These are phyloP conservation scores for Trichoderma gamsii DNA, from an alignment of 495 filamentous ascomycete genomes.

Conservation along the genomic window DNA sequence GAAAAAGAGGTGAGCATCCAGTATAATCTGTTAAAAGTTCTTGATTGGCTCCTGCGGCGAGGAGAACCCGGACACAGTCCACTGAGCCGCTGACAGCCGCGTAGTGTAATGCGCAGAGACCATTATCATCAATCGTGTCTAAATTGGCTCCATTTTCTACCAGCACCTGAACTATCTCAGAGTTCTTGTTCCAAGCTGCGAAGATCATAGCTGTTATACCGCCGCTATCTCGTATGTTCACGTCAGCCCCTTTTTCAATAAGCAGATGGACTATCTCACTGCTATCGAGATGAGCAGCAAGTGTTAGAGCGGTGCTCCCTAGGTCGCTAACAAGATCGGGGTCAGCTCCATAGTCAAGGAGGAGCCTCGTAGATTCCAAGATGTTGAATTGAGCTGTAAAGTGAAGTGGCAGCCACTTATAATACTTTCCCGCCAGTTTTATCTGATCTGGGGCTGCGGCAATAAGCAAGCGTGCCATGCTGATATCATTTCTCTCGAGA, in stretches of 20 bases:
- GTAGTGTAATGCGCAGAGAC: slow-evolving; percentile 15
- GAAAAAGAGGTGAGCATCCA: neutral
- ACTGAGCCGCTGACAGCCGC: slow-evolving; percentile 16
- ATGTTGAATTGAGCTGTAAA: too few species aligned
- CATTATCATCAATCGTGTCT: slow-evolving; percentile 8
- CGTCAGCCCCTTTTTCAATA: neutral
- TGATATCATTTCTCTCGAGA: slow-evolving; percentile 12
- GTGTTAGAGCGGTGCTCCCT: neutral
- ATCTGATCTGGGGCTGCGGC: too few species aligned
- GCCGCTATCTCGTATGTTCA: neutral
- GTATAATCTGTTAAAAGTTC: neutral
- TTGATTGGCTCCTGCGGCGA: slow-evolving; percentile 15
- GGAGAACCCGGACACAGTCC: slow-evolving; percentile 17
- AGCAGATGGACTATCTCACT: neutral
- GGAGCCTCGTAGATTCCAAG: too few species aligned
- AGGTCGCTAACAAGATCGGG: neutral
- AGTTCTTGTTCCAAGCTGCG: neutral
- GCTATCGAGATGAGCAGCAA: neutral
- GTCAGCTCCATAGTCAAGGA: slow-evolving; percentile 11
- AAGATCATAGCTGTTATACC: neutral
- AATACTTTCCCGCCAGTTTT: too few species aligned
- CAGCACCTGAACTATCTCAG: slow-evolving; percentile 5
- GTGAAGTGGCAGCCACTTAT: too few species aligned
- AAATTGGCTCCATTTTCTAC: slow-evolving; percentile 17
- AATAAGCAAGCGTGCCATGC: slow-evolving; percentile 18